These are phyloP conservation scores for Rhytidiadelphus loreus DNA, from an alignment of 225 moss, liverwort and hornwort species.

Conservation along the genomic window DNA sequence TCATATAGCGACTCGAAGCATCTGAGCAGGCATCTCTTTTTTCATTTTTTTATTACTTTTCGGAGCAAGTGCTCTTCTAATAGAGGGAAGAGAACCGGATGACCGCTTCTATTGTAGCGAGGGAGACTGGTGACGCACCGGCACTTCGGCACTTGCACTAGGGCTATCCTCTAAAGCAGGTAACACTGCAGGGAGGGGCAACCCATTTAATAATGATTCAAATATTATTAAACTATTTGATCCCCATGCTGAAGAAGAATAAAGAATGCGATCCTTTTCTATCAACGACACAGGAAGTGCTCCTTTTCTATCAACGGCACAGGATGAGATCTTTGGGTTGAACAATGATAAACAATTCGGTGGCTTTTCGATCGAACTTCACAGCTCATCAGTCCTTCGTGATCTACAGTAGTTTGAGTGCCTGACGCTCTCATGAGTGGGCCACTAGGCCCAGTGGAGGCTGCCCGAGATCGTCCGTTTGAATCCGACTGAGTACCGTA, in stretches of 20 bases:
- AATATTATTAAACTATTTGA: not conserved
- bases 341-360: not conserved
- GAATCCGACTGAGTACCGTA: not conserved
- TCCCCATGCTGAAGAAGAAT: not conserved
- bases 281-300: not conserved
- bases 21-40: not conserved
- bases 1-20: not conserved
- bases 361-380: not conserved
- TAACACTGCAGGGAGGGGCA: not conserved
- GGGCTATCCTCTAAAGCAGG: not conserved
- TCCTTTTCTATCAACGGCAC: not conserved
- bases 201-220: not conserved
- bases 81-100: not conserved
- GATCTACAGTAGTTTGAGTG: no score
- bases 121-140: not conserved
- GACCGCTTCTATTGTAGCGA: not conserved
- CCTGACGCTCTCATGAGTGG: not conserved
- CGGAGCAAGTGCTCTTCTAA: not conserved
- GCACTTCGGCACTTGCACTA: not conserved
- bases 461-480: not conserved
- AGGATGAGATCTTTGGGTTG: not conserved
- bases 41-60: rapidly evolving
- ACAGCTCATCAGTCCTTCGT: no score
- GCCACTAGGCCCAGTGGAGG: not conserved
- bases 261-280: not conserved